Percentiles rank a stretch among this genome's conserved stretches.
Evolutionary conservation across 2,329 filamentous ascomycete genomes (phyloP).

Genomic region (Nothophoma quercina): DNA sequence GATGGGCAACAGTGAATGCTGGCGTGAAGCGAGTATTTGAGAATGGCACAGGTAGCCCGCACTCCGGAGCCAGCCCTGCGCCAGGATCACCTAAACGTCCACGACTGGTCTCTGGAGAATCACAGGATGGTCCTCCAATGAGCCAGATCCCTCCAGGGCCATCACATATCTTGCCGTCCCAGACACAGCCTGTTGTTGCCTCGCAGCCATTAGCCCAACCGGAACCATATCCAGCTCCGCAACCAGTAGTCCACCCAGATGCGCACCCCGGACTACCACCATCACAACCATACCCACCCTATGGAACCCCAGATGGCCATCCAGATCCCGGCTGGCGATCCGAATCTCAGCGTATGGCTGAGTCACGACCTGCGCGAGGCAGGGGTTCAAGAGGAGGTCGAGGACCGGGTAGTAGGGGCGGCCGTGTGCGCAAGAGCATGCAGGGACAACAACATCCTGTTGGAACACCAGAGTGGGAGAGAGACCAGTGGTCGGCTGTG

Average conservation of each 20-base stretch:
- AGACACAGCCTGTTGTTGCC: constrained; percentile 39
- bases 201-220: constrained; percentile 33
- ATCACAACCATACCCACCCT: constrained; percentile 34
- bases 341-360: constrained; percentile 39
- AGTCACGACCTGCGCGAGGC: constrained; percentile 40
- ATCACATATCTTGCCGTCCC: constrained; percentile 33
- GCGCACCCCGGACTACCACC: constrained; percentile 33
- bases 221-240: constrained; percentile 26
- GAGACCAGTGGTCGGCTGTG: constrained; percentile 45
- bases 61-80: constrained; percentile 24
- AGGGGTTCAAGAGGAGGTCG: constrained; percentile 50
- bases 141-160: constrained; percentile 22
- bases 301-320: constrained; percentile 37
- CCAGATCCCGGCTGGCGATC: constrained; percentile 44
- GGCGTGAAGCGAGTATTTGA: constrained; percentile 50
- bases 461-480: constrained; percentile 53
- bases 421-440: constrained; percentile 50
- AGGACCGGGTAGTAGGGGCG: constrained; percentile 48
- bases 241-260: constrained; percentile 31
- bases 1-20: constrained; percentile 56
- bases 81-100: constrained; percentile 55
- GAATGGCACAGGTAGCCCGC: constrained; percentile 46
- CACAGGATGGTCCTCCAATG: not conserved
- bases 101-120: constrained; percentile 46
- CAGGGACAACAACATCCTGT: constrained; percentile 37